phyloP scores from a whole-genome alignment of 2,329 filamentous ascomycete species.

The Botrytis byssoidea region DNA sequence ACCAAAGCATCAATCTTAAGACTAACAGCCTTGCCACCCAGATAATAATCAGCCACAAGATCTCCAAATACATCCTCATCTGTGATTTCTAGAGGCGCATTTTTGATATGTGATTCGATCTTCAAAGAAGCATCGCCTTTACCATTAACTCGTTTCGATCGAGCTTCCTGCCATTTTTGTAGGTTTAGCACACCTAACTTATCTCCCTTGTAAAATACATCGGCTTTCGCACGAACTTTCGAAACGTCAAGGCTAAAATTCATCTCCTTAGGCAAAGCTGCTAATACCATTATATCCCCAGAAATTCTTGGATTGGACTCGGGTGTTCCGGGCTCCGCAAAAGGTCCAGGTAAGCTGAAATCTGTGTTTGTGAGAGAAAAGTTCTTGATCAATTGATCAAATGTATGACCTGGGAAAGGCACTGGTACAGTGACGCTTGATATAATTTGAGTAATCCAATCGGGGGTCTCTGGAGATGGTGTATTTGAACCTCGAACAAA shows the following conservation, averaged over 20 bases:
- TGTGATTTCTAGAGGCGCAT: conserved; percentile 80
- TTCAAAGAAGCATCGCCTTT: conserved; percentile 62
- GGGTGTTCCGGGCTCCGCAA: conserved; percentile 72
- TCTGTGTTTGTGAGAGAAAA: conserved; percentile 84
- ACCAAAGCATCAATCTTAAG: conserved; percentile 77
- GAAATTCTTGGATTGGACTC: conserved; percentile 76
- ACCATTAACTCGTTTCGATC: conserved; percentile 67
- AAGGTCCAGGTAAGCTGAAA: conserved; percentile 79
- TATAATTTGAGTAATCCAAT: conserved; percentile 79
- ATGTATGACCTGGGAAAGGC: conserved; percentile 75
- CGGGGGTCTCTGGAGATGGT: conserved; percentile 65
- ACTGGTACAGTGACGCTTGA: conserved; percentile 80
- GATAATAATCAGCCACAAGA: conserved; percentile 77
- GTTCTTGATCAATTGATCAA: conserved; percentile 81
- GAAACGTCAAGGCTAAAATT: conserved; percentile 81
- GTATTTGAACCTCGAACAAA: conserved; percentile 78
- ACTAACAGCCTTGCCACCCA: conserved; percentile 65
- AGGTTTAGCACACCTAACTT: conserved; percentile 82
- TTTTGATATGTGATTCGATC: conserved; percentile 72
- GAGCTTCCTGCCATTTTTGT: conserved; percentile 77
- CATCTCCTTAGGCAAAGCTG: conserved; percentile 79
- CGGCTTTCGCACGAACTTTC: conserved; percentile 70
- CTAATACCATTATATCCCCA: conserved; percentile 75
- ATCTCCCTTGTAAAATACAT: conserved; percentile 74
- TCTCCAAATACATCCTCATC: conserved; percentile 76